Percentiles rank a stretch among this genome's conserved stretches.
phyloP scores from a whole-genome alignment of 805 yeast genomes.

The Starmera quercuum region DNA sequence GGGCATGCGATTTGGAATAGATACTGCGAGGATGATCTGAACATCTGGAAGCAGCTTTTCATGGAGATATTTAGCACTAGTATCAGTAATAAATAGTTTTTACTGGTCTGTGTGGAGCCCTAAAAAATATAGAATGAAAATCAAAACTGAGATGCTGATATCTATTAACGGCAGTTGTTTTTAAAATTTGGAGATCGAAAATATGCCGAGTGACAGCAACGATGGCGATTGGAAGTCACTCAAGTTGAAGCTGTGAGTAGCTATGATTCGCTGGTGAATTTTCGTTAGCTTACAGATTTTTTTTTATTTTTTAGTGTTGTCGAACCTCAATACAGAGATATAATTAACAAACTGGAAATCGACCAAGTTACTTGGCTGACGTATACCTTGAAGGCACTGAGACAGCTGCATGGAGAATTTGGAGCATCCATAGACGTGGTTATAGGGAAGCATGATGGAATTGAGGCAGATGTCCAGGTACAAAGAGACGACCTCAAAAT shows the following conservation, averaged over 20 bases:
- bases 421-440: constrained; percentile 30
- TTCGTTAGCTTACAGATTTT: not conserved
- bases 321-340: not conserved
- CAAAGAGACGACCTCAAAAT: constrained; percentile 19
- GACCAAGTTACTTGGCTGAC: constrained; percentile 33
- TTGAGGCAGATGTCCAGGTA: constrained; percentile 19
- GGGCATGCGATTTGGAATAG: constrained; percentile 23
- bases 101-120: too few species aligned
- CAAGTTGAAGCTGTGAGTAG: constrained; percentile 6
- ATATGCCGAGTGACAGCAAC: not conserved
- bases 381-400: constrained; percentile 25
- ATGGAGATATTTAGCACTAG: too few species aligned
- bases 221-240: constrained; percentile 3
- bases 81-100: too few species aligned
- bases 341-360: constrained; percentile 9
- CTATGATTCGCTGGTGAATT: not conserved
- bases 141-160: too few species aligned
- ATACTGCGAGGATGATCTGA: constrained; percentile 11
- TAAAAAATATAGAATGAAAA: too few species aligned
- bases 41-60: too few species aligned
- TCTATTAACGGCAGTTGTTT: not conserved
- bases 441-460: constrained; percentile 19
- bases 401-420: constrained; percentile 30
- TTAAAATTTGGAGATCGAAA: constrained; percentile 1
- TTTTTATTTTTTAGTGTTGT: not conserved